Evolutionary conservation across 345 rosid genomes (phyloP), one percentile per base, ranked within the genome.

Genomic region (Eutrema yunnanense): DNA sequence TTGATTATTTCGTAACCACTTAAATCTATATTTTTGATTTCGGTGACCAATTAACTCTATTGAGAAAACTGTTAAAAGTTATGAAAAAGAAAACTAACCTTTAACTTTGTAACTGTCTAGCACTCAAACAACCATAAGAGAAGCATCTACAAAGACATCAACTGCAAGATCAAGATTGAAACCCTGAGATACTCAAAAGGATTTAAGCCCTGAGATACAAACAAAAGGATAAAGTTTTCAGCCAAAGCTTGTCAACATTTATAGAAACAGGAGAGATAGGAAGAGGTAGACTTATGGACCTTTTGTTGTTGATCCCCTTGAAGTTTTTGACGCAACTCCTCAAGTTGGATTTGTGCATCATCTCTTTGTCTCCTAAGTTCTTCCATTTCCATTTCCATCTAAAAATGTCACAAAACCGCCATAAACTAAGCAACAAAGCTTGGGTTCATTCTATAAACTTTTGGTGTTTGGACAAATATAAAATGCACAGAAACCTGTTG

Each of bases 371-470:
- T 83, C 67, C 81, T 88, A 40, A 96, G 80, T 79, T 92, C 96
- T 87, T 90, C 96, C 1, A 96, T 88, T 78, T 96, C 95, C 84
- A 86, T 83, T 83, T 96, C 95, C 99, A 96, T 92, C 99, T 96
- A 77, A 60, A 68, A 37, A 77, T 22, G 41, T 29, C 71, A 71
- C 36, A 44, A 52, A 61, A 67, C 36, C 58, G 50, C 41, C 40
- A 44, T 27, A 51, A 22, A 33, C 12, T 68, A 63, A 72, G 19
- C 36, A 61, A 30, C 57, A 53, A 76, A 53, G 2, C 34, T 55
- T 65, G 42, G 26, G 49, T 56, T 63, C 27, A 13, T 11, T 16
- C 16, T 16, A 16, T 16, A 16, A 16, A 16, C 16, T 16, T 16
- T 16, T 16, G 16, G 16, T 33, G 62, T 56, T 40, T 27, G 34